phyloP scores from a whole-genome alignment of 768 basidiomycete genomes.

The Lactifluus piperatus region DNA sequence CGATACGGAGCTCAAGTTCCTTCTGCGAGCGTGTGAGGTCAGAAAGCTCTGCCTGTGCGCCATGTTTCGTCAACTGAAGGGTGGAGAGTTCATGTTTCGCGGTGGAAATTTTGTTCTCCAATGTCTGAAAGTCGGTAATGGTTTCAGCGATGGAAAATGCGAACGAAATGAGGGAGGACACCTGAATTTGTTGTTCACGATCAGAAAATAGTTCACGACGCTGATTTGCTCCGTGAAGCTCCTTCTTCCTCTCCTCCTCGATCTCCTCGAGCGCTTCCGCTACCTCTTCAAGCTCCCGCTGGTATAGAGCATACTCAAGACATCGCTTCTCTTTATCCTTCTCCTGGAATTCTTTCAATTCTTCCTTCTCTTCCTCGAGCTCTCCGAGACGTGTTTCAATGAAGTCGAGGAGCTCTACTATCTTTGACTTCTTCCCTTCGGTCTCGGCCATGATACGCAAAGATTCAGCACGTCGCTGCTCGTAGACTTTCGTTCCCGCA shows the following conservation, averaged over 20 bases:
- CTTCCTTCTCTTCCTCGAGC: conserved; percentile 97
- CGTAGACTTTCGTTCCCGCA: conserved; percentile 96
- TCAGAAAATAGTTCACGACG: conserved; percentile 74
- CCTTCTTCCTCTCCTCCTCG: conserved; percentile 69
- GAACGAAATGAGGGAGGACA: conserved; percentile 27
- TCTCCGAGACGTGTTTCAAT: conserved; percentile 86
- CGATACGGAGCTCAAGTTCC: conserved; percentile 76
- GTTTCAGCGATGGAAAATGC: not conserved
- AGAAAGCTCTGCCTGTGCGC: conserved; percentile 73
- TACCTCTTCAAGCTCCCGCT: conserved; percentile 85
- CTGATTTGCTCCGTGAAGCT: conserved; percentile 78
- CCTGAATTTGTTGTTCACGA: conserved; percentile 81
- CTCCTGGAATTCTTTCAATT: conserved; percentile 92
- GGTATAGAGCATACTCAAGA: conserved; percentile 90
- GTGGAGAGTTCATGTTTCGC: conserved; percentile 66
- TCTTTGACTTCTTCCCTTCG: conserved; percentile 85
- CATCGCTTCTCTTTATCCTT: conserved; percentile 93
- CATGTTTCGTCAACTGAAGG: conserved; percentile 56
- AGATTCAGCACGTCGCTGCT: conserved; percentile 86
- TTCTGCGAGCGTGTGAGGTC: conserved; percentile 81
- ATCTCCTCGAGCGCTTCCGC: conserved; percentile 79
- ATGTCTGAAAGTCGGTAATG: conserved; percentile 37
- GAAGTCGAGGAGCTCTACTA: conserved; percentile 79
- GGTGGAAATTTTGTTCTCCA: conserved; percentile 66
- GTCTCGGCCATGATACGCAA: conserved; percentile 97